Conservation (phyloP, 1,139 yeast species). For the Schwanniomyces etchellsii region DNA sequence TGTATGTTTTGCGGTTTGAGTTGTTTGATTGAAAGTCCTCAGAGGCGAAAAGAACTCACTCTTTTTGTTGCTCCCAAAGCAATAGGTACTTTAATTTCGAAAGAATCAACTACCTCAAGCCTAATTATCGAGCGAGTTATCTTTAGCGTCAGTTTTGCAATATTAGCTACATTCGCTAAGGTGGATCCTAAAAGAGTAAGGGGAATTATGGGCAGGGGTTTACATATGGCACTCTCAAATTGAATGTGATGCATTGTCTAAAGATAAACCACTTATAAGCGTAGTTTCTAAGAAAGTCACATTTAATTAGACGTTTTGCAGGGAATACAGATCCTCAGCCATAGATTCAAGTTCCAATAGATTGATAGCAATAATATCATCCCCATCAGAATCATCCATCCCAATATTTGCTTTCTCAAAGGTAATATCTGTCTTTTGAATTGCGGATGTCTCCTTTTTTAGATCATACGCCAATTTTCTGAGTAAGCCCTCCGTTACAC, state of each 20-base stretch:
- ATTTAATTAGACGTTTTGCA: neutral
- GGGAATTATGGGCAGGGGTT: conserved; percentile 22
- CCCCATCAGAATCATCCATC: conserved; percentile 13
- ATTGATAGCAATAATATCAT: conserved; percentile 27
- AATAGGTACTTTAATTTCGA: conserved; percentile 24
- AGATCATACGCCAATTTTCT: conserved; percentile 67
- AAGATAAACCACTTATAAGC: neutral
- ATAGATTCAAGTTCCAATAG: conserved; percentile 48
- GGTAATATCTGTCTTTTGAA: conserved; percentile 25
- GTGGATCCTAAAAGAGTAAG: conserved; percentile 16
- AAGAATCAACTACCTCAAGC: conserved; percentile 13
- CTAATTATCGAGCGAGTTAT: conserved; percentile 17
- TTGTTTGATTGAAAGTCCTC: conserved; percentile 26
- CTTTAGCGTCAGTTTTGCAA: conserved; percentile 30
- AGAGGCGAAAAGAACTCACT: conserved; percentile 35
- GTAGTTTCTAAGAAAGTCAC: neutral
- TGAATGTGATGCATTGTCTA: too few species aligned
- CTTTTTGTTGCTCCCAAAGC: conserved; percentile 37
- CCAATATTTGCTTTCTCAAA: conserved; percentile 28
- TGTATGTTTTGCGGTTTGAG: conserved; percentile 29
- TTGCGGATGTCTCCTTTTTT: conserved; percentile 20
- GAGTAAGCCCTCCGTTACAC: conserved; percentile 43
- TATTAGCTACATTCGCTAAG: conserved; percentile 17
- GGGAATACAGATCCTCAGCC: conserved; percentile 50
- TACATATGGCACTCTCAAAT: conserved; percentile 7